Conservation (phyloP, 2,329 filamentous ascomycete genomes). For the Cladosporium sp. region DNA sequence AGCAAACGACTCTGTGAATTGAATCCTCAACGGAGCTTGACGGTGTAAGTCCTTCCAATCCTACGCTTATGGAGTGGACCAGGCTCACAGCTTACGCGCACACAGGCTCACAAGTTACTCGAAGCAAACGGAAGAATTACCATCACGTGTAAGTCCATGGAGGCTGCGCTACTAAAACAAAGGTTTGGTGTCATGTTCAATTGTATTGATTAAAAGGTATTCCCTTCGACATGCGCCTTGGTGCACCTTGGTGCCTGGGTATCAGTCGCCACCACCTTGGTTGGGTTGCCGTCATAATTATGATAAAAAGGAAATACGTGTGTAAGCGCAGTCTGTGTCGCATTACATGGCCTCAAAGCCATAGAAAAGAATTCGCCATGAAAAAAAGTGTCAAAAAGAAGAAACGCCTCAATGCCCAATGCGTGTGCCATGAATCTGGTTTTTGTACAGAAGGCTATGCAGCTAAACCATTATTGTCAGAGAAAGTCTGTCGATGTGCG, state of each 20-base stretch:
- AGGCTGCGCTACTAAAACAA: neutral
- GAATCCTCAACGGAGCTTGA: neutral
- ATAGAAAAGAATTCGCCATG: slow-evolving; percentile 2
- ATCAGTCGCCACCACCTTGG: neutral
- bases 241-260: neutral
- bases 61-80: neutral
- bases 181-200: slow-evolving; percentile 2
- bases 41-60: neutral
- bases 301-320: neutral
- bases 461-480: neutral
- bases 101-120: neutral
- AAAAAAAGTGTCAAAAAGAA: neutral
- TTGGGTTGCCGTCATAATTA: slow-evolving; percentile 2
- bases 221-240: slow-evolving; percentile 1
- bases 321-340: slow-evolving; percentile 14
- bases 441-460: slow-evolving; percentile 12
- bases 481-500: neutral
- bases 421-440: slow-evolving; percentile 2
- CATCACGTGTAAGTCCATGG: neutral
- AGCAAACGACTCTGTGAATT: neutral
- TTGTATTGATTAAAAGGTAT: neutral
- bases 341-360: slow-evolving; percentile 7
- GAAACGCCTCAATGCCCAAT: slow-evolving; percentile 9
- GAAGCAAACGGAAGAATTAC: neutral
- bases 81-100: neutral